These are phyloP conservation scores for Monosporascus sp. DNA, from an alignment of 2,329 filamentous ascomycete species.

Conservation along the genomic window DNA sequence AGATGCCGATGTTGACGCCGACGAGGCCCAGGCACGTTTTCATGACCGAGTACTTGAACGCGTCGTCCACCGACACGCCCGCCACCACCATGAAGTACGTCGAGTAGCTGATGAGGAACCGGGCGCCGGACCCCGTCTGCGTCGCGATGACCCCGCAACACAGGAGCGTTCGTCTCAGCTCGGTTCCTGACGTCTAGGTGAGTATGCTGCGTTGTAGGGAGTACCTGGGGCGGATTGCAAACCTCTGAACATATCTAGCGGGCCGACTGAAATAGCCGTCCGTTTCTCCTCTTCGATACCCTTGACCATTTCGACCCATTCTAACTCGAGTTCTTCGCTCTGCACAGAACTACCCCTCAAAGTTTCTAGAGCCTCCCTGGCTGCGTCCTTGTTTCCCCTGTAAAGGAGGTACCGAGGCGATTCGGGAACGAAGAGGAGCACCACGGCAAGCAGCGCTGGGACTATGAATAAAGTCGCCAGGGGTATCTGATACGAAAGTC, in stretches of 20 bases:
- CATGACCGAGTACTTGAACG: slow-evolving; percentile 46
- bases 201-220: too few relatives aligned
- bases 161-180: slow-evolving; percentile 44
- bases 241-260: slow-evolving; percentile 34
- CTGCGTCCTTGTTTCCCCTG: slow-evolving; percentile 20
- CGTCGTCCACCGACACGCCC: slow-evolving; percentile 33
- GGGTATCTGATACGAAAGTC: slow-evolving; percentile 42
- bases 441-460: slow-evolving; percentile 38
- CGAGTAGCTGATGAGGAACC: slow-evolving; percentile 46
- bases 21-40: slow-evolving; percentile 44
- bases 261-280: slow-evolving; percentile 24
- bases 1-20: slow-evolving; percentile 44
- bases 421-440: slow-evolving; percentile 41
- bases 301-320: slow-evolving; percentile 35
- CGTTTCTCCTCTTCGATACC: slow-evolving; percentile 34
- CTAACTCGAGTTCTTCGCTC: slow-evolving; percentile 29
- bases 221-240: background rate
- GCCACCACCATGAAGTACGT: slow-evolving; percentile 44
- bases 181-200: slow-evolving; percentile 27
- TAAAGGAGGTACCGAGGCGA: slow-evolving; percentile 39
- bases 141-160: slow-evolving; percentile 43
- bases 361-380: slow-evolving; percentile 22
- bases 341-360: slow-evolving; percentile 26
- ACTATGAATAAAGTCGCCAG: slow-evolving; percentile 41
- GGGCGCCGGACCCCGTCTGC: slow-evolving; percentile 39